Conservation (phyloP, 306 rosid genomes). For the Rosa chinensis region DNA sequence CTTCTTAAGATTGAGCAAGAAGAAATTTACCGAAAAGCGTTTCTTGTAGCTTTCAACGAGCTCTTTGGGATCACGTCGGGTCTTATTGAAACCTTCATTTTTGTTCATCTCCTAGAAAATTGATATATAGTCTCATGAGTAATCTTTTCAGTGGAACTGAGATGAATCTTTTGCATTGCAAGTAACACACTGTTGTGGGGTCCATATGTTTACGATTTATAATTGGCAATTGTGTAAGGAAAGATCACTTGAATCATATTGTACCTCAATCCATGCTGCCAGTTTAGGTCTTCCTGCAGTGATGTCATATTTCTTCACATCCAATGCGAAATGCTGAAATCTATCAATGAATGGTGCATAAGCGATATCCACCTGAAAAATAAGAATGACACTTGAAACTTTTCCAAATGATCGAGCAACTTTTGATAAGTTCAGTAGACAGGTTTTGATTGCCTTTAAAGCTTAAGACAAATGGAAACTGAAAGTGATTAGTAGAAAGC, state of each 20-base stretch:
- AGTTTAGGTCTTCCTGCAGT: constrained; percentile 65
- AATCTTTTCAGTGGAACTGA: neutral
- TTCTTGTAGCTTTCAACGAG: constrained; percentile 60
- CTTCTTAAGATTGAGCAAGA: neutral
- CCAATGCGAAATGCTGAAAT: constrained; percentile 55
- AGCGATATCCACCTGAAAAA: constrained; percentile 82
- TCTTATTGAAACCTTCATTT: constrained; percentile 53
- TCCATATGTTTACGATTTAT: neutral
- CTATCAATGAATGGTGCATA: constrained; percentile 84
- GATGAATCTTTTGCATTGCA: neutral
- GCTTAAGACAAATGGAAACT: constrained; percentile 1
- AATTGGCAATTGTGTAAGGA: neutral
- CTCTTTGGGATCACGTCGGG: constrained; percentile 58
- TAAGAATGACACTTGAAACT: neutral
- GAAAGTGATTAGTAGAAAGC: neutral
- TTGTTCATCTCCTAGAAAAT: constrained; percentile 15
- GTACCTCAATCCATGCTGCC: constrained; percentile 71
- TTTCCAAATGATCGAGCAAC: neutral
- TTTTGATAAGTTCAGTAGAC: neutral
- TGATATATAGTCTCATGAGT: neutral
- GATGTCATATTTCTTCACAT: constrained; percentile 64
- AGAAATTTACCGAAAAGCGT: constrained; percentile 44
- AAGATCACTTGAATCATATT: neutral
- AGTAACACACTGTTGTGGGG: neutral
- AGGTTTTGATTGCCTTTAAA: neutral